Conservation (phyloP, 1,139 yeast genomes). For the Sugiyamaella sp. region DNA sequence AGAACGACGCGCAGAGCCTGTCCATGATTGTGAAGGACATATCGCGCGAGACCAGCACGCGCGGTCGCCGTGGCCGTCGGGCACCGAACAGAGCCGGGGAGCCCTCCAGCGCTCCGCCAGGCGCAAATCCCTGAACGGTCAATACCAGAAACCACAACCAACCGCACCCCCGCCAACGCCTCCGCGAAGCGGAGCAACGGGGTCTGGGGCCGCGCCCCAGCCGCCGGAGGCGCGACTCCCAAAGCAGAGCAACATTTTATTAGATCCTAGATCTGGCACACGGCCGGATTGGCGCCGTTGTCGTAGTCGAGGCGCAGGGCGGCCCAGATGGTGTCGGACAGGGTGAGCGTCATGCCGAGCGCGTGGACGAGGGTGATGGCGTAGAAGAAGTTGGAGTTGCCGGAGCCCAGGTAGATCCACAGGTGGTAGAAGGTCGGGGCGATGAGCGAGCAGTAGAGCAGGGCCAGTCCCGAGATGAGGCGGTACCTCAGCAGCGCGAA, state of each 20-base stretch:
- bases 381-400: conserved; percentile 94
- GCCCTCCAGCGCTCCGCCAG: no score
- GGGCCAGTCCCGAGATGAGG: conserved; percentile 48
- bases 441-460: conserved; percentile 57
- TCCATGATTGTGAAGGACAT: conserved; percentile 9
- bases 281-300: conserved; percentile 43
- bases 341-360: conserved; percentile 64
- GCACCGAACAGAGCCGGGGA: no score
- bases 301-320: conserved; percentile 72
- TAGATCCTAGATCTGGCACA: conserved; percentile 34
- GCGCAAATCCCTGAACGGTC: no score
- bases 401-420: conserved; percentile 94
- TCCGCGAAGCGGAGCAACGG: neutral
- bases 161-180: neutral
- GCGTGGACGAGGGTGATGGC: conserved; percentile 88
- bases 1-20: conserved; percentile 15
- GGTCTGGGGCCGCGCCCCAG: conserved; percentile 14
- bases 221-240: conserved; percentile 8
- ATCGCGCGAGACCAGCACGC: neutral
- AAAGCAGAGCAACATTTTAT: neutral
- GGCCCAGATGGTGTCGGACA: conserved; percentile 85
- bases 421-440: conserved; percentile 91
- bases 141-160: no score
- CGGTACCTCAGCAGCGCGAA: conserved; percentile 48
- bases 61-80: neutral